Percentiles rank a stretch among this genome's conserved stretches.
Conservation (phyloP, 768 basidiomycete species). For the Boletellus ananiceps region DNA sequence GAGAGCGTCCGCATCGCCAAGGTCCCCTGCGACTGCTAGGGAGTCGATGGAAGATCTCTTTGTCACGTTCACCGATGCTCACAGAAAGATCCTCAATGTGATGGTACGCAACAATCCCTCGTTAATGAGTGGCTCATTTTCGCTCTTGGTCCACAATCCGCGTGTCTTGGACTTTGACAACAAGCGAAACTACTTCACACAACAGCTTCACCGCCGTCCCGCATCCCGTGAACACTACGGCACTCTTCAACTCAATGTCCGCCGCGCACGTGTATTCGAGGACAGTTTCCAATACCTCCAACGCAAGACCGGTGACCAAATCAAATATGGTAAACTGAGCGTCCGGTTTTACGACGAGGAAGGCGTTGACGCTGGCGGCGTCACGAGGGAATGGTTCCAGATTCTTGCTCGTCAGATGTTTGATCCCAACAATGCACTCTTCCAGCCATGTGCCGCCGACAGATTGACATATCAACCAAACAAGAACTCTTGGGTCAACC, state of each 20-base stretch:
- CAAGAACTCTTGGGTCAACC: slow-evolving; percentile 90
- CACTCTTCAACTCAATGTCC: slow-evolving; percentile 84
- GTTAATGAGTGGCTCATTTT: slow-evolving; percentile 97
- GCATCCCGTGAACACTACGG: slow-evolving; percentile 75
- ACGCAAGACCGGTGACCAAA: slow-evolving; percentile 87
- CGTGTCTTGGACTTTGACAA: slow-evolving; percentile 98
- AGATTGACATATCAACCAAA: slow-evolving; percentile 94
- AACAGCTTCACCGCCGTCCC: slow-evolving; percentile 84
- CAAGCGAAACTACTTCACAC: slow-evolving; percentile 94
- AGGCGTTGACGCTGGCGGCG: slow-evolving; percentile 97
- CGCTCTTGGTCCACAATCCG: slow-evolving; percentile 91
- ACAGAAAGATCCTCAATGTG: slow-evolving; percentile 89
- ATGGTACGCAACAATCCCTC: slow-evolving; percentile 99
- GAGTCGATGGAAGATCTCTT: slow-evolving; percentile 90
- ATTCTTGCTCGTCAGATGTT: slow-evolving; percentile 98
- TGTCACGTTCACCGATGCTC: slow-evolving; percentile 87
- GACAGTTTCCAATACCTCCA: slow-evolving; percentile 94
- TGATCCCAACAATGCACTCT: slow-evolving; percentile 95
- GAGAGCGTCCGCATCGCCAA: slow-evolving; percentile 65
- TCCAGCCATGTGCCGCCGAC: slow-evolving; percentile 97
- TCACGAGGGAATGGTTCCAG: slow-evolving; percentile 98
- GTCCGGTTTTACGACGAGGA: slow-evolving; percentile 96
- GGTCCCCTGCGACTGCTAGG: slow-evolving; percentile 59
- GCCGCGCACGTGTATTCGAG: slow-evolving; percentile 89
- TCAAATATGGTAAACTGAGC: slow-evolving; percentile 96